Conservation (phyloP, 2,329 filamentous ascomycete species). For the Alternaria triticimaculans region DNA sequence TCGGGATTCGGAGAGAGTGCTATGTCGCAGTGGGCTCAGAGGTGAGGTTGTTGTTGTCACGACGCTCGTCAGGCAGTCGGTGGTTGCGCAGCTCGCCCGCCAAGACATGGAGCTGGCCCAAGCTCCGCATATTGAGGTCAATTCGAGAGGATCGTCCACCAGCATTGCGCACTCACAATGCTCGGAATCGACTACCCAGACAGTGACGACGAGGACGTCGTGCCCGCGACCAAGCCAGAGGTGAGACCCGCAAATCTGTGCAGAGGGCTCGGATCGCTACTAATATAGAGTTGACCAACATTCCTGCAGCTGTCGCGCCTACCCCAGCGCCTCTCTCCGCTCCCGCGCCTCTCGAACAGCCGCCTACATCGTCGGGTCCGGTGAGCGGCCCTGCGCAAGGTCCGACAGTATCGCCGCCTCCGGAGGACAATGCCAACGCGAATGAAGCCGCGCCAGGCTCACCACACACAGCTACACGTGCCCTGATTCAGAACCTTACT, state of each 20-base stretch:
- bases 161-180: constrained; percentile 32
- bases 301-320: constrained; percentile 22
- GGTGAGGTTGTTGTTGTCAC: constrained; percentile 31
- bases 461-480: constrained; percentile 71
- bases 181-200: constrained; percentile 54
- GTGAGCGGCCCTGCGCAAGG: constrained; percentile 38
- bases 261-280: constrained; percentile 54
- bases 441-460: constrained; percentile 54
- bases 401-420: constrained; percentile 31
- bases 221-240: constrained; percentile 41
- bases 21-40: constrained; percentile 19
- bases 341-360: constrained; percentile 15
- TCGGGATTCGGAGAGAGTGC: background rate
- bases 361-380: constrained; percentile 12
- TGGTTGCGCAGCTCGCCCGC: constrained; percentile 27
- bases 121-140: constrained; percentile 28
- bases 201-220: constrained; percentile 56
- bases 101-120: constrained; percentile 30
- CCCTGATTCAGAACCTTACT: constrained; percentile 73
- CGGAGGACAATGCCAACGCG: constrained; percentile 17
- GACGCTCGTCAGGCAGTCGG: constrained; percentile 39
- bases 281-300: constrained; percentile 50
- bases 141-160: background rate
- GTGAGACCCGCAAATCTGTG: constrained; percentile 44
- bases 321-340: constrained; percentile 12